Percentiles rank a stretch among this genome's conserved stretches.
phyloP scores from a whole-genome alignment of 2,329 filamentous ascomycete species.

The Myriosclerotinia curreyana region DNA sequence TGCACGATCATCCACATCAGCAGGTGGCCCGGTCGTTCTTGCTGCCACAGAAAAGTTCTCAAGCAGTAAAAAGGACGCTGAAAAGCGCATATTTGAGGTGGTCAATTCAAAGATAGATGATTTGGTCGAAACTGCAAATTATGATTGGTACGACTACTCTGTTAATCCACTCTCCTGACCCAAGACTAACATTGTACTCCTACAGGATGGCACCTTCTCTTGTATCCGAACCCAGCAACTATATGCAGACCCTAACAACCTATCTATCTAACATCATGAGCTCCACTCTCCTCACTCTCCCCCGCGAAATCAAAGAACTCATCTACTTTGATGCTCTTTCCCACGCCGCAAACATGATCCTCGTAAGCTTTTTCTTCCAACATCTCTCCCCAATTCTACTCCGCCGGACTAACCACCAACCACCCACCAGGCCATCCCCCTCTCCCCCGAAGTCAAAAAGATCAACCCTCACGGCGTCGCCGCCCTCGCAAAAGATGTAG shows the following conservation, averaged over 20 bases:
- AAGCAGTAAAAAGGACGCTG: slow-evolving; percentile 89
- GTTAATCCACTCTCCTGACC: neutral
- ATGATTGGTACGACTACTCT: slow-evolving; percentile 70
- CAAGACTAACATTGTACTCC: slow-evolving; percentile 23
- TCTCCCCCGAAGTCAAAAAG: slow-evolving; percentile 73
- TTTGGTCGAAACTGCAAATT: slow-evolving; percentile 93
- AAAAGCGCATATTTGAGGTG: slow-evolving; percentile 96
- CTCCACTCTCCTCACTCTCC: slow-evolving; percentile 87
- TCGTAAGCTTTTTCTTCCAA: slow-evolving; percentile 49
- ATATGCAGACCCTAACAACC: slow-evolving; percentile 90
- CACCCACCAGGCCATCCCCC: slow-evolving; percentile 34
- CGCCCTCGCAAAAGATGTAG: slow-evolving; percentile 77
- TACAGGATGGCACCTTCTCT: slow-evolving; percentile 54
- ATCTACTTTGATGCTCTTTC: slow-evolving; percentile 96
- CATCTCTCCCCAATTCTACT: slow-evolving; percentile 8
- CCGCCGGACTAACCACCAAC: slow-evolving; percentile 12
- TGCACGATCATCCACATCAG: slow-evolving; percentile 76
- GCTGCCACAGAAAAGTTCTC: slow-evolving; percentile 83
- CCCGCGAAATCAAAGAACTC: slow-evolving; percentile 91
- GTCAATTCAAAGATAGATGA: slow-evolving; percentile 99
- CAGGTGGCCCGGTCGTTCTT: slow-evolving; percentile 75
- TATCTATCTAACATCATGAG: slow-evolving; percentile 97
- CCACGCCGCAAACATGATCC: slow-evolving; percentile 82
- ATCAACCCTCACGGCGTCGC: slow-evolving; percentile 86
- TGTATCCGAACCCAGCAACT: slow-evolving; percentile 75